Base-by-base conservation (phyloP, 306 rosid species). In the Pyrus bretschneideri region DNA sequence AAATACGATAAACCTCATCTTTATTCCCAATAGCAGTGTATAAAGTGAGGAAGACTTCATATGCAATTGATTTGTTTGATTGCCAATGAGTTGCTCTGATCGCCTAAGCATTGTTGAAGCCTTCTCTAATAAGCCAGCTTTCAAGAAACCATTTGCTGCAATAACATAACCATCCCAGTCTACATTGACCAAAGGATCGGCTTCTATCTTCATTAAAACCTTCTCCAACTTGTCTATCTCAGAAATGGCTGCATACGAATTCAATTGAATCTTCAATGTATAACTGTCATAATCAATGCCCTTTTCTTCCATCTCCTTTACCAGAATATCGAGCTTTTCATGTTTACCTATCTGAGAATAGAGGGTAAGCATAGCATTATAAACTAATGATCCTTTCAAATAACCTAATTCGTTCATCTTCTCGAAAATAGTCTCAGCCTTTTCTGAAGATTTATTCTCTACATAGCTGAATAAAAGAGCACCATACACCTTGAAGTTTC, bases 1-100 rank as follows among this genome's bases (percentile, higher is more conserved):
- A 91, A 61, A 89, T 81, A 46, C 95, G 85, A 82, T 85, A 84
- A 63, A 91, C 91, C 62, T 87, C 95, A 2, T 85, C 89, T 81
- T 82, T 86, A 27, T 79, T 83, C 51, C 91, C 95, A 11, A 83
- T 62, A 21, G 78, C 71, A 60, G 89, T 72, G 63, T 91, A 81
- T 46, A 75, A 76, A 58, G 86, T 77, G 67, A 77, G 88, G 76
- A 88, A 73, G 67, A 65, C 79, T 83, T 86, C 87, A 70, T 78
- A 89, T 45, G 92, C 89, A 75, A 25, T 82, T 74, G 70, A 78
- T 67, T 52, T 77, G 1, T 38, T 70, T 35, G 57, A 49, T 72
- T 73, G 22, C 70, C 66, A 55, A 71, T 63, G 14, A 76, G 72
- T 33, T 29, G 78, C 72, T 92, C 97, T 0, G 95, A 72, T 84